Base-by-base conservation (phyloP, 2,329 filamentous ascomycete species). In the Aureobasidium sp. region DNA sequence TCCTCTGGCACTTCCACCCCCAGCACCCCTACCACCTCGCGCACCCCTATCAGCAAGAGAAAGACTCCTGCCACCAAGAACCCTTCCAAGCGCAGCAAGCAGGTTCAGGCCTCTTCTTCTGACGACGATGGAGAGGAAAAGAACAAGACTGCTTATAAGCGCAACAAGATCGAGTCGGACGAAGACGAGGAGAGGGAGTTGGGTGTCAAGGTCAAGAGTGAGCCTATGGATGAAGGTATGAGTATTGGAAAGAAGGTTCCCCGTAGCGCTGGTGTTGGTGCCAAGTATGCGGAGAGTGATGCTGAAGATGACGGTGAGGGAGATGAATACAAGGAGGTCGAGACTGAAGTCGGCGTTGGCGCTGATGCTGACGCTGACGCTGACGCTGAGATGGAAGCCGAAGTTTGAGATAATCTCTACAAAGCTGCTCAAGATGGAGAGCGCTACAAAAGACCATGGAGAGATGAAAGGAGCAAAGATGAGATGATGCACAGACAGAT, bases 51-150 rank as follows among this genome's bases (percentile, higher is more conserved):
- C 17, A 29, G 14, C 6, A 35, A 12, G 7, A 52, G 5, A 6
- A 41, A 44, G 29, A 37, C 27, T 2, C 29, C 30, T 12, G 39
- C 34, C 24, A n/a, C 21, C 30, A 42, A 45, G n/a, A 14, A 39
- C 16, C n/a, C 50, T 5, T 19, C 27, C 4, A 53, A 41, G 22
- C 29, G 50, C 50, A 41, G 29, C 14, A 41, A 27, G 30, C 61
- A 83, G 84, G 64, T 79, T 76, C 21, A 70, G n/a, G n/a, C 68
- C 3, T 71, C 68, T 0, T 82, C 81, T 60, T 86, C 83, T 21
- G 61, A 83, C 78, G 17, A 77, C 51, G 62, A 85, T 85, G 11
- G 80, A 66, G 22, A 81, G 54, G 56, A 78, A 74, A 14, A 34
- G n/a, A 48, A 12, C 14, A 41, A 52, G 27, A 32, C 49, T 10